Conservation (phyloP, 2,329 filamentous ascomycete genomes). For the Rachicladosporium sp. region DNA sequence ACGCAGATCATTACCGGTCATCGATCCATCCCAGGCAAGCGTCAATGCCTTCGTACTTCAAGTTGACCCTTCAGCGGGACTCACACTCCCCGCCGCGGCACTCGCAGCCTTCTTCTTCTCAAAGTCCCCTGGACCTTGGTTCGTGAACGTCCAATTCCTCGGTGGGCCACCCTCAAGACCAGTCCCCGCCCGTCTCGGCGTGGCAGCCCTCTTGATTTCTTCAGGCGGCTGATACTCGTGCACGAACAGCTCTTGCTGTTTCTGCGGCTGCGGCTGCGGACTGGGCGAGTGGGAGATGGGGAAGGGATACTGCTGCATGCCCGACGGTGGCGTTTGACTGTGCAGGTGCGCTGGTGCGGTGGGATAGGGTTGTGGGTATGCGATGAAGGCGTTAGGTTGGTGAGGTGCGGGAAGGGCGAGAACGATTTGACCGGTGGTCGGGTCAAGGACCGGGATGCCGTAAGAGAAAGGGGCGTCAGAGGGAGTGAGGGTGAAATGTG, state of each 20-base stretch:
- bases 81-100: constrained; percentile 1
- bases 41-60: neutral
- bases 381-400: constrained; percentile 1
- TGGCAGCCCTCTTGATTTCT: constrained; percentile 23
- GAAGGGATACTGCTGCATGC: constrained; percentile 10
- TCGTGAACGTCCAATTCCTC: constrained; percentile 38
- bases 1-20: no score
- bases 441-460: constrained; percentile 11
- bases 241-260: constrained; percentile 26
- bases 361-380: constrained; percentile 1
- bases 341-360: constrained; percentile 6
- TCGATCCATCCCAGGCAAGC: no score
- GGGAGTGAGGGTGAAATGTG: constrained; percentile 2
- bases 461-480: constrained; percentile 1
- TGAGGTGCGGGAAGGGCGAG: constrained; percentile 8
- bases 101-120: constrained; percentile 17
- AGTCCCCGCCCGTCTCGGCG: constrained; percentile 19
- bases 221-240: constrained; percentile 37
- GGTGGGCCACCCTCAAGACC: constrained; percentile 18
- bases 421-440: constrained; percentile 7
- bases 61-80: constrained; percentile 2
- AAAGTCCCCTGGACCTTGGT: constrained; percentile 34
- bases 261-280: constrained; percentile 9
- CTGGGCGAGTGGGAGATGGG: constrained; percentile 9
- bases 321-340: constrained; percentile 7